Conservation (phyloP, 2,329 filamentous ascomycete species). For the Aschersonia sp. region DNA sequence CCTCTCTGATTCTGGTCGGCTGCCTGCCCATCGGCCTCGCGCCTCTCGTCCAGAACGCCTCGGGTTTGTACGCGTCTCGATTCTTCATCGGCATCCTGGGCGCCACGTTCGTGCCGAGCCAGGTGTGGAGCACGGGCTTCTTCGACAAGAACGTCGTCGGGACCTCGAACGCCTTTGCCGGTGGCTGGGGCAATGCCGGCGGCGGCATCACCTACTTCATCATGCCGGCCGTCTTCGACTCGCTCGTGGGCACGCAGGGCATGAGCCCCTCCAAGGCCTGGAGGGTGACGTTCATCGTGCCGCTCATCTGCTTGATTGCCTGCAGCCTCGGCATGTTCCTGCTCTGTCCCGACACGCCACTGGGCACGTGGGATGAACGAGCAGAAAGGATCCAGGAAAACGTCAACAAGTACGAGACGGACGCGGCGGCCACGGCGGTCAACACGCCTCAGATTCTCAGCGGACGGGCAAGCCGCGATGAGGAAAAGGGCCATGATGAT, state of each 20-base stretch:
- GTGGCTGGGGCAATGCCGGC: constrained; percentile 74
- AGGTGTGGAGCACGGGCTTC: constrained; percentile 87
- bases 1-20: constrained; percentile 60
- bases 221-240: constrained; percentile 83
- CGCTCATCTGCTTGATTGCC: constrained; percentile 58
- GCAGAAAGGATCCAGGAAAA: constrained; percentile 41
- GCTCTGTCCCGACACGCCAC: constrained; percentile 69
- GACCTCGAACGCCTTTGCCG: constrained; percentile 73
- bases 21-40: constrained; percentile 72
- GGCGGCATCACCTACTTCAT: constrained; percentile 88
- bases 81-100: constrained; percentile 76
- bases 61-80: constrained; percentile 54
- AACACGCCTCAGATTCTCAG: constrained; percentile 33
- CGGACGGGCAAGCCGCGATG: constrained; percentile 20
- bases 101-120: constrained; percentile 69
- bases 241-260: constrained; percentile 44
- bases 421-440: constrained; percentile 27
- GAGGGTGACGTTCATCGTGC: constrained; percentile 74
- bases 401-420: constrained; percentile 29
- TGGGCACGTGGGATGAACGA: constrained; percentile 67
- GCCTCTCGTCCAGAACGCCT: constrained; percentile 51
- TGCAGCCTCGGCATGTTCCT: constrained; percentile 57
- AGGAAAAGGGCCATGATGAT: constrained; percentile 9
- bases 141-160: constrained; percentile 89
- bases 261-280: constrained; percentile 58